phyloP scores from a whole-genome alignment of 345 rosid species.

The Salix suchowensis region DNA sequence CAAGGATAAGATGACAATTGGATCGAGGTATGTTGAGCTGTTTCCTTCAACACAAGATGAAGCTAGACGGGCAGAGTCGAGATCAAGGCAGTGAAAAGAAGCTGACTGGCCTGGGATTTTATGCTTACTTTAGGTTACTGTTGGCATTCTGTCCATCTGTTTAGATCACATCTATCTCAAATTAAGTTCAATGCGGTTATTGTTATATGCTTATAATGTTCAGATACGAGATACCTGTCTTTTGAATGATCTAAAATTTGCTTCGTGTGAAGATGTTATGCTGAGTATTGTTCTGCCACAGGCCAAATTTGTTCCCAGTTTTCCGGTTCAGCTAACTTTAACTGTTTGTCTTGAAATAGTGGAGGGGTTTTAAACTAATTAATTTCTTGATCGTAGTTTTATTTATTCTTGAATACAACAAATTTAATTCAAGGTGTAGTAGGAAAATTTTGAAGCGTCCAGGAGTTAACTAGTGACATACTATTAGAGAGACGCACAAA shows the following conservation, averaged over 20 bases:
- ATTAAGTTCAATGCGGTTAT: background rate
- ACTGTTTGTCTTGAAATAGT: too few relatives aligned
- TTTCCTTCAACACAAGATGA: constrained; percentile 81
- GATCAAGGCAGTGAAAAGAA: constrained; percentile 73
- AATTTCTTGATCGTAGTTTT: too few relatives aligned
- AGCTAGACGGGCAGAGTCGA: constrained; percentile 82
- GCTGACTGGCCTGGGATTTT: background rate
- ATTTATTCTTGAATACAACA: too few relatives aligned
- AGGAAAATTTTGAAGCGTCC: too few relatives aligned
- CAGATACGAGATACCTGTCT: background rate
- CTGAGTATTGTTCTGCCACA: too few relatives aligned
- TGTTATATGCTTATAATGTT: constrained; percentile 1
- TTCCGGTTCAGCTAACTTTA: too few relatives aligned
- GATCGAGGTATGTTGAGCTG: constrained; percentile 79
- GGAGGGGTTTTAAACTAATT: too few relatives aligned
- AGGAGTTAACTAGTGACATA: too few relatives aligned
- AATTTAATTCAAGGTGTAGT: too few relatives aligned
- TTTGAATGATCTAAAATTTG: background rate
- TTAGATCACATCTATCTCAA: background rate
- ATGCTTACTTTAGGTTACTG: background rate
- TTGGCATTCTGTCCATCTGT: background rate
- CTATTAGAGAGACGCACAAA: too few relatives aligned
- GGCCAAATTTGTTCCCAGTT: too few relatives aligned
- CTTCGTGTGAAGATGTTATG: too few relatives aligned
- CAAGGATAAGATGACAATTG: constrained; percentile 88